Evolutionary conservation across 148 eudicot genomes (phyloP).

Genomic region (Rhododendron simsii): DNA sequence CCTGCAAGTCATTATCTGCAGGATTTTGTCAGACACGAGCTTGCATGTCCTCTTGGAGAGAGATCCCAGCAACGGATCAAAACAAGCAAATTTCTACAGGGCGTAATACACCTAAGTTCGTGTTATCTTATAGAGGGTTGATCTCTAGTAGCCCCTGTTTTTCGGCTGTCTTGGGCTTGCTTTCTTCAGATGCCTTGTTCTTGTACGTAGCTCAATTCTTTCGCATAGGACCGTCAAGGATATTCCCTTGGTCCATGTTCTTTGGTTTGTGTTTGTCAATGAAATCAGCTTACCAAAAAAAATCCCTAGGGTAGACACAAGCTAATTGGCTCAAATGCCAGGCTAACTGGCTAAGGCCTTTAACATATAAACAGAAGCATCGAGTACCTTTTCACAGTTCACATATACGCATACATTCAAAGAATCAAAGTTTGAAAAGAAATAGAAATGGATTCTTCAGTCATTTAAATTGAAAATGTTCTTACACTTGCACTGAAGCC

Average conservation of each 20-base stretch:
- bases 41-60: neutral
- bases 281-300: neutral
- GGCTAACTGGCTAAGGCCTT: neutral
- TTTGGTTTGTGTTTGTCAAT: neutral
- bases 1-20: neutral
- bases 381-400: neutral
- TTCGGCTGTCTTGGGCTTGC: neutral
- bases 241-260: neutral
- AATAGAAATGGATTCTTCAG: neutral
- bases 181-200: neutral
- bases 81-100: neutral
- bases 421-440: neutral
- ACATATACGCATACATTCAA: neutral
- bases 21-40: neutral
- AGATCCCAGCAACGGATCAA: neutral
- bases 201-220: neutral
- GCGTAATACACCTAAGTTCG: too few relatives aligned
- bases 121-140: neutral
- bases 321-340: neutral
- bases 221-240: too few relatives aligned
- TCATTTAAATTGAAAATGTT: slow-evolving; percentile 5
- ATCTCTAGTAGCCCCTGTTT: neutral
- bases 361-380: neutral
- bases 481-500: neutral
- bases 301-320: neutral